Evolutionary conservation across 2,329 filamentous ascomycete genomes (phyloP), one percentile per base, ranked within the genome.

Genomic region (Tympanopsis confertula): DNA sequence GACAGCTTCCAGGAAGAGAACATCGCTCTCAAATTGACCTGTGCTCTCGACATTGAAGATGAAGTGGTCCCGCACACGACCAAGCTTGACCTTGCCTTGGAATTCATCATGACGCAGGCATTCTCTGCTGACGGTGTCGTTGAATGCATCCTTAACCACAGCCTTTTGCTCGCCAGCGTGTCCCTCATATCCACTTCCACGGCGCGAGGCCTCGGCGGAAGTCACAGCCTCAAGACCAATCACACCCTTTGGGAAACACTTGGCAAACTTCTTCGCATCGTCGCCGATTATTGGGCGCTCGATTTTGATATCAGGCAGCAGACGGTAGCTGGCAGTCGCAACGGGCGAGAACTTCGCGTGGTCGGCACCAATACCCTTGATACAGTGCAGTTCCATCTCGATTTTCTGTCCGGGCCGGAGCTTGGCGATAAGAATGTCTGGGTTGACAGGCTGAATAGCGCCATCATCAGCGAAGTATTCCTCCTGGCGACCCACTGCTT

Each of bases 291-390:
- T 96, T 15, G 91, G 91, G 48, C 72, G 66, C 33, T 71, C 66
- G 53, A 98, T 96, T 45, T 74, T 71, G 58, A 98, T 96, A 47
- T 80, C 80, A 5, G 91, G 91, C 53, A 98, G 65, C 15, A 98
- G 72, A 36, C 91, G 78, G 65, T 98, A 98, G 18, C 83, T 86
- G 3, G 91, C 91, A 1, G 91, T 95, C 3, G 89, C 88, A 24
- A 96, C 91, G 35, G 91, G 91, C 1, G 86, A 94, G 66, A 91
- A 98, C 62, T 98, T 98, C 49, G 91, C 82, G 59, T 98, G 91
- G 60, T 98, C 91, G 45, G 82, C 78, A 35, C 91, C 91, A 47
- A 93, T 78, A 42, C 93, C 91, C 65, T 95, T 94, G 63, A 94
- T 79, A 64, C 89, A 91, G 66, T 96, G 88, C 73, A 94, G 82